phyloP scores from a whole-genome alignment of 768 basidiomycete species.

The Boletus rubroflammeus region DNA sequence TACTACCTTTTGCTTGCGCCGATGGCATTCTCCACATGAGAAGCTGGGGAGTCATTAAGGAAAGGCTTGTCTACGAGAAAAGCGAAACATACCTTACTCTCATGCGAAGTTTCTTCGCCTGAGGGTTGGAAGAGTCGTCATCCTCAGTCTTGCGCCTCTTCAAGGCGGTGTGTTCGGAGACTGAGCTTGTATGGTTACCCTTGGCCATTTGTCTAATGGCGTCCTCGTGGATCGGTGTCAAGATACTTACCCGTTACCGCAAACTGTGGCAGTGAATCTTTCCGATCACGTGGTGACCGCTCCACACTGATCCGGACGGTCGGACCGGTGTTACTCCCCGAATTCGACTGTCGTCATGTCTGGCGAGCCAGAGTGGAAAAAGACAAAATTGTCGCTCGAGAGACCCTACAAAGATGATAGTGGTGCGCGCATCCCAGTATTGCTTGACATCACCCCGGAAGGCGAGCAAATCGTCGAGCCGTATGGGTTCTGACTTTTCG shows the following conservation, averaged over 20 bases:
- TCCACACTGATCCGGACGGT: background rate
- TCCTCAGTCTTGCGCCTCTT: conserved; percentile 68
- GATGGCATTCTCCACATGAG: conserved; percentile 85
- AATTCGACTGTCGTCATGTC: conserved; percentile 11
- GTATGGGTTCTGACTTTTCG: conserved; percentile 40
- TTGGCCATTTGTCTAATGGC: conserved; percentile 28
- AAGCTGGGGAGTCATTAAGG: conserved; percentile 45
- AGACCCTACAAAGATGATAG: conserved; percentile 78
- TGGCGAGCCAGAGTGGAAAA: conserved; percentile 49
- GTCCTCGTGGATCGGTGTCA: conserved; percentile 32
- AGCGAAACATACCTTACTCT: conserved; percentile 63
- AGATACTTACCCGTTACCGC: conserved; percentile 22
- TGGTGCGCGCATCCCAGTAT: conserved; percentile 55
- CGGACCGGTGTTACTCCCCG: background rate
- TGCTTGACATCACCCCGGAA: conserved; percentile 68
- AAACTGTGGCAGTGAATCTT: background rate
- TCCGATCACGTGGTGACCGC: conserved; percentile 26
- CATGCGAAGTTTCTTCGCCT: conserved; percentile 63
- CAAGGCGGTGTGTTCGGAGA: conserved; percentile 32
- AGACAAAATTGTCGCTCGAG: conserved; percentile 67
- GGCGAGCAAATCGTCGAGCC: conserved; percentile 69
- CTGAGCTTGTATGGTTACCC: conserved; percentile 15
- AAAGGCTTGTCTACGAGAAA: background rate
- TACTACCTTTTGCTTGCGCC: conserved; percentile 79
- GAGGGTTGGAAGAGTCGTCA: conserved; percentile 41